phyloP scores from a whole-genome alignment of 2,329 filamentous ascomycete species.

The Bipolaris oryzae region DNA sequence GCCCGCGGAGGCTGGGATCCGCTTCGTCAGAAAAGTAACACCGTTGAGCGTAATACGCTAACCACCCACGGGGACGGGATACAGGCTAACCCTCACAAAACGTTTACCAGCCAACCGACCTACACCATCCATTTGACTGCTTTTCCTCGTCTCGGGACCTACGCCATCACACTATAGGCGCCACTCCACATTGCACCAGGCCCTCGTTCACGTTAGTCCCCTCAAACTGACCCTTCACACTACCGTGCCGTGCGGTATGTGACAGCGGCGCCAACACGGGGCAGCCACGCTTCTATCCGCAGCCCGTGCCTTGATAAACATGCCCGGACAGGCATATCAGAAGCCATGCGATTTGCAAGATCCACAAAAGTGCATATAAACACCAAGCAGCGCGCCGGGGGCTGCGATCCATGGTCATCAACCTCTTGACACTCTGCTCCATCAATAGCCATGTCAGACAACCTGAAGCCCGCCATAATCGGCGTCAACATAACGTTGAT shows the following conservation, averaged over 20 bases:
- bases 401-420: background rate
- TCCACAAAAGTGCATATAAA: constrained; percentile 3
- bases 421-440: background rate
- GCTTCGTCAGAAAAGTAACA: constrained; percentile 2
- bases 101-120: background rate
- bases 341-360: background rate
- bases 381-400: background rate
- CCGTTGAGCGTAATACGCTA: background rate
- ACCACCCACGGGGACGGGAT: background rate
- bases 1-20: background rate
- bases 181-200: background rate
- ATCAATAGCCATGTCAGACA: constrained; percentile 14
- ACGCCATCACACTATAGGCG: background rate
- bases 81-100: background rate
- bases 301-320: background rate
- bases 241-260: background rate
- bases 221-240: background rate
- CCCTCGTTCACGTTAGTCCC: background rate
- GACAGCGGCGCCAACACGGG: background rate
- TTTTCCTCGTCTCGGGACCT: background rate
- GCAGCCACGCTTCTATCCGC: constrained; percentile 1
- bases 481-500: constrained; percentile 36
- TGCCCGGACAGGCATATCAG: background rate
- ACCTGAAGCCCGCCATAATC: constrained; percentile 26
- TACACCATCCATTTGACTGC: constrained; percentile 1